Evolutionary conservation across 179 eudicot species (phyloP).

Genomic region (Beta macrorhiza): DNA sequence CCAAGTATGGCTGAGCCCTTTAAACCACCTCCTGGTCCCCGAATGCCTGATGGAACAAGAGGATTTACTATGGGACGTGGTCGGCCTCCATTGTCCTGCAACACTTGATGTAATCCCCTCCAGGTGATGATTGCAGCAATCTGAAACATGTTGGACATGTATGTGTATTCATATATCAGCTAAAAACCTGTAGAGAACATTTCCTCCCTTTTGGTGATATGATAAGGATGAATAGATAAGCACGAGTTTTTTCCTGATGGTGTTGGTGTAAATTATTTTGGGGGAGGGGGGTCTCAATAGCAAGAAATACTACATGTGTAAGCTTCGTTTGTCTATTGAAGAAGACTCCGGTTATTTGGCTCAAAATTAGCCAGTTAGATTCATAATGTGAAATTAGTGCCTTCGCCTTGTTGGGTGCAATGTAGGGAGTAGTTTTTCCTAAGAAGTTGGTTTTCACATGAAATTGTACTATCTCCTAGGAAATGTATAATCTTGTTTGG

Average conservation of each 20-base stretch:
- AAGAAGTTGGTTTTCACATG: no score
- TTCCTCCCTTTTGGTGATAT: background rate
- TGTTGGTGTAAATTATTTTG: background rate
- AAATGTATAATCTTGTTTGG: no score
- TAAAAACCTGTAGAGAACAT: background rate
- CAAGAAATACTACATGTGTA: no score
- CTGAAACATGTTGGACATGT: background rate
- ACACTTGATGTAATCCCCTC: background rate
- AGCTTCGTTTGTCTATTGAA: no score
- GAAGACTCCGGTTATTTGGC: no score
- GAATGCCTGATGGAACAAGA: conserved; percentile 93
- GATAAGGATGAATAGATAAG: background rate
- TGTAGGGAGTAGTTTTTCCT: no score
- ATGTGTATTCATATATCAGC: conserved; percentile 7
- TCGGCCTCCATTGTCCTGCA: conserved; percentile 38
- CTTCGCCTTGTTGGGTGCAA: no score
- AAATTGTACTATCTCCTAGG: no score
- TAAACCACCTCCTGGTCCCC: conserved; percentile 85
- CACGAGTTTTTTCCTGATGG: background rate
- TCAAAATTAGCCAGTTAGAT: no score
- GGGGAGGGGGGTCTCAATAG: no score
- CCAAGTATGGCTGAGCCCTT: conserved; percentile 43
- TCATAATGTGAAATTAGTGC: no score
- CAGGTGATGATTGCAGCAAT: background rate
- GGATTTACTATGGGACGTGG: conserved; percentile 96